Base-by-base conservation (phyloP, 202 grass and related monocot genomes). In the Dendrocalamus latiflorus region DNA sequence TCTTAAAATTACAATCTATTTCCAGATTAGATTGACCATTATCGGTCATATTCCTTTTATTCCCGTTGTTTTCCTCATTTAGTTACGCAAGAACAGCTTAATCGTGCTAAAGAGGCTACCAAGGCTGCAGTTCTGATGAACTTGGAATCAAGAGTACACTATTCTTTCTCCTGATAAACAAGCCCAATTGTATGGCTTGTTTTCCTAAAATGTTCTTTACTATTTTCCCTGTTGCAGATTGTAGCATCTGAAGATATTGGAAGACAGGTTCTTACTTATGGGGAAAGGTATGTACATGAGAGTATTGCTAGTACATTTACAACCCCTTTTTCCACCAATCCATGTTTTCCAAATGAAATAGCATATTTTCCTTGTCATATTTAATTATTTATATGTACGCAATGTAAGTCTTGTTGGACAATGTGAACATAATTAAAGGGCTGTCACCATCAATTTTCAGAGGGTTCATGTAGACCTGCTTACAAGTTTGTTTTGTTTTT, bases 91-190 rank as follows among this genome's bases (percentile, higher is more conserved):
- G 81, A 77, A 56, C 73, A 94, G 25, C 92, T 94, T 57, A 72
- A 89, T 79, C 92, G 89, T 67, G 89, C 89, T 75, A 94, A 94
- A 77, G 77, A 91, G 84, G 87, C 84, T 60, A 94, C 89, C 51
- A 91, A 91, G 59, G 86, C 92, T 79, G 89, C 89, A 49, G 75
- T 94, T 77, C 50, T 94, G 64, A 94, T 94, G 92, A 91, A 94
- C 55, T 81, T 91, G 43, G 92, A 86, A 86, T 89, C 86, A 89
- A 86, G 83, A 66, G 90, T 92, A 89, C 2, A 5, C 24, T 70
- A 25, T 63, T 86, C 12, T 58, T 63, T 77, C n/a, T 73, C 26
- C 47, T 59, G n/a, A 72, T 55, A 22, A 25, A 56, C 33, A 85
- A 38, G 49, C 42, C 53, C 26, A 75, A 41, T 36, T 80, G 3